phyloP scores from a whole-genome alignment of 176 grass and related monocot genomes.

The Avena sativa region DNA sequence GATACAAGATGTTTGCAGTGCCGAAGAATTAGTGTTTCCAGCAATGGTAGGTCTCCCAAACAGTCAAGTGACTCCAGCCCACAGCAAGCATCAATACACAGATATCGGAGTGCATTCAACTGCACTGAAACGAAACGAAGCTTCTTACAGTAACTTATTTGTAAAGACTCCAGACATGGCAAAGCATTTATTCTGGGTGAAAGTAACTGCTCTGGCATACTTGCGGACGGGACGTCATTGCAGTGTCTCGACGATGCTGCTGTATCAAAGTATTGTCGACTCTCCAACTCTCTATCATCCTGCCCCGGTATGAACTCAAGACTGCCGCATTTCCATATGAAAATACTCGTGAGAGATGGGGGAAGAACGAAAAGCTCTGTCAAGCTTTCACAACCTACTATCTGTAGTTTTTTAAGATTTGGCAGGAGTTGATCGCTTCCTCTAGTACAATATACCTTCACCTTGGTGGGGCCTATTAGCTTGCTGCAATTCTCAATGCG shows the following conservation, averaged over 20 bases:
- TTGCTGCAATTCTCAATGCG: rapidly evolving
- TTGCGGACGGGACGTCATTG: not conserved
- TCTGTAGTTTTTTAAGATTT: rapidly evolving
- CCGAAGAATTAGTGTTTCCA: not conserved
- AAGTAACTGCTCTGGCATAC: not conserved
- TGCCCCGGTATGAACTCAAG: not conserved
- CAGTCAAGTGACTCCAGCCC: not conserved
- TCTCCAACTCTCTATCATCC: not conserved
- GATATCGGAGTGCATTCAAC: not conserved
- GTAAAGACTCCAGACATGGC: not conserved
- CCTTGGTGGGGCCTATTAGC: not conserved
- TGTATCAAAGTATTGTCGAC: not conserved
- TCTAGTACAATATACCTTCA: not conserved
- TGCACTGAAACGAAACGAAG: not conserved
- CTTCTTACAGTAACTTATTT: rapidly evolving
- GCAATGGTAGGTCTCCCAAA: not conserved
- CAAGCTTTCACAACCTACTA: rapidly evolving
- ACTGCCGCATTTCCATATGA: rapidly evolving
- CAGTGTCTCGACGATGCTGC: not conserved
- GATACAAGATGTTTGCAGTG: not conserved
- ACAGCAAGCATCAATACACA: rapidly evolving
- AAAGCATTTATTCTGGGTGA: not conserved
- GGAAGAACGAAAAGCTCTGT: slow-evolving; percentile 12
- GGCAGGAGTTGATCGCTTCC: not conserved
- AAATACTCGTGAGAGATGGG: not conserved